Conservation (phyloP, 2,329 filamentous ascomycete species). For the Dactylellina haptotyla region DNA sequence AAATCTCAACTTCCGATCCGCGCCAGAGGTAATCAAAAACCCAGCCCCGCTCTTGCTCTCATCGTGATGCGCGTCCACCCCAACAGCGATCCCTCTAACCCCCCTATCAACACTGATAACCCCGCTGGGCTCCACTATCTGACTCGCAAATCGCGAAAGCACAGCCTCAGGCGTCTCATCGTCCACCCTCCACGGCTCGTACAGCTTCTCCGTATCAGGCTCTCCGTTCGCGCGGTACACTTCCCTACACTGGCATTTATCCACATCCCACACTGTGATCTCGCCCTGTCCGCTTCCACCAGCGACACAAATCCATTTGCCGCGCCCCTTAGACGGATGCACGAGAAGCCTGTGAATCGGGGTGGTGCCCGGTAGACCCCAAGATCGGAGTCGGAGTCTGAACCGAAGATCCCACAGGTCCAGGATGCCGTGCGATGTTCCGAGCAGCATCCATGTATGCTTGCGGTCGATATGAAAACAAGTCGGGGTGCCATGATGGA, state of each 20-base stretch:
- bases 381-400: conserved; percentile 83
- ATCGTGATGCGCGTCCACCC: conserved; percentile 75
- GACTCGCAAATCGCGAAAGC: conserved; percentile 78
- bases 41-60: conserved; percentile 70
- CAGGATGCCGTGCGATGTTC: conserved; percentile 90
- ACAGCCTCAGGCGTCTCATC: conserved; percentile 88
- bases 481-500: conserved; percentile 89
- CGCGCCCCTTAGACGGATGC: conserved; percentile 80
- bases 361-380: conserved; percentile 83
- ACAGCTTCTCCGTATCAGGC: conserved; percentile 69
- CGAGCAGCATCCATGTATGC: conserved; percentile 88
- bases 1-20: conserved; percentile 89
- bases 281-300: conserved; percentile 88
- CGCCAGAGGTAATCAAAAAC: conserved; percentile 86
- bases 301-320: conserved; percentile 86
- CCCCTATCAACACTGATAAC: conserved; percentile 70
- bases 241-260: conserved; percentile 87
- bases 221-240: conserved; percentile 76
- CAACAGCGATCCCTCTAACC: conserved; percentile 79
- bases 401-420: conserved; percentile 98
- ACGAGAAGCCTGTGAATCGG: conserved; percentile 81
- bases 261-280: conserved; percentile 93
- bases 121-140: conserved; percentile 69
- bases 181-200: conserved; percentile 88
- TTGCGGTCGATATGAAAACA: conserved; percentile 89